A percentile compares a stretch with the other conserved stretches of the same genome.
phyloP scores from a whole-genome alignment of 768 basidiomycete species.

The Paxillus ammoniavirescens region DNA sequence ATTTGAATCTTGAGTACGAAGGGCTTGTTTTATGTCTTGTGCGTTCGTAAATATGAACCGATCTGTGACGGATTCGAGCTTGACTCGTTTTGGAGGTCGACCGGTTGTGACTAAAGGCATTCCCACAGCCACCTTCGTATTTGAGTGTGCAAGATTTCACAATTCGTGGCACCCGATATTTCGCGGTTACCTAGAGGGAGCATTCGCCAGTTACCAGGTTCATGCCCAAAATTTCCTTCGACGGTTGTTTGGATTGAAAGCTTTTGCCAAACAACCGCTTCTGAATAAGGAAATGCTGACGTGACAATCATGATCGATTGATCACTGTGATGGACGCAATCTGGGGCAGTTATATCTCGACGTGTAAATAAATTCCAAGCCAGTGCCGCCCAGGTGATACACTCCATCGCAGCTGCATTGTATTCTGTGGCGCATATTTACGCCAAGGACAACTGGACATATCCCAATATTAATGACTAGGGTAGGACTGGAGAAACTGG shows the following conservation, averaged over 20 bases:
- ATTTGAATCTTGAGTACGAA: constrained; percentile 16
- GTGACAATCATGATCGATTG: not conserved
- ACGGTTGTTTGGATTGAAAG: constrained; percentile 27
- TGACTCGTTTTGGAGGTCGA: constrained; percentile 24
- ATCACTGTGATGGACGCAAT: not conserved
- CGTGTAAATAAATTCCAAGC: not conserved
- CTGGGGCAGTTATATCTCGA: not conserved
- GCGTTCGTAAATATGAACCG: constrained; percentile 17
- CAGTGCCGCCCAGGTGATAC: not conserved
- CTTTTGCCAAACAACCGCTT: constrained; percentile 21
- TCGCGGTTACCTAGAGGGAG: too few species aligned
- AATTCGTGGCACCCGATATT: too few species aligned
- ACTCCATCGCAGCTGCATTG: not conserved
- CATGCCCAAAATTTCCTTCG: too few species aligned
- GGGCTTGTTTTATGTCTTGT: constrained; percentile 21
- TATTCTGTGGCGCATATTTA: constrained; percentile 11
- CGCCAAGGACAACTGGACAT: constrained; percentile 28
- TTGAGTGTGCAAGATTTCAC: too few species aligned
- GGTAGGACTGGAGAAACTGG: constrained; percentile 26
- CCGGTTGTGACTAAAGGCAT: constrained; percentile 16
- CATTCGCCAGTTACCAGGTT: too few species aligned
- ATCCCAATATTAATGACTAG: constrained; percentile 32
- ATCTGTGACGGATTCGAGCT: constrained; percentile 6
- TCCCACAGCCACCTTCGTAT: not conserved
- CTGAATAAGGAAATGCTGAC: not conserved